Evolutionary conservation across 2,329 filamentous ascomycete species (phyloP).

Genomic region (Neofusicoccum laricinum): DNA sequence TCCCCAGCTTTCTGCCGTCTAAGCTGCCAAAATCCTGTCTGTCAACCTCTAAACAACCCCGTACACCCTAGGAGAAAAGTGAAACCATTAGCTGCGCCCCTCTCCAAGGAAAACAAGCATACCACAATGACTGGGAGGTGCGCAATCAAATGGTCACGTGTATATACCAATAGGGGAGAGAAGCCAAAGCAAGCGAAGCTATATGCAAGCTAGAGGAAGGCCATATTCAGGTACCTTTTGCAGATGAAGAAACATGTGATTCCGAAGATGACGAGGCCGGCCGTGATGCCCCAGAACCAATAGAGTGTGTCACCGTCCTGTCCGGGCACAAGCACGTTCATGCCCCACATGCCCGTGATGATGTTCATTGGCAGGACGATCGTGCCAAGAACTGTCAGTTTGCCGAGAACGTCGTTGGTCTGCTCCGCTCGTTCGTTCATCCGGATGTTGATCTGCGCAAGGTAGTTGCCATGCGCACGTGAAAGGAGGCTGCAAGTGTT

Average conservation of each 20-base stretch:
- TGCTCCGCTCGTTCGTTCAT: constrained; percentile 98
- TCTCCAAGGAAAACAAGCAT: not conserved
- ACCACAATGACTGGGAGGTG: not conserved
- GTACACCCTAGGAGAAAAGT: constrained; percentile 6
- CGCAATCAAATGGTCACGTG: not conserved
- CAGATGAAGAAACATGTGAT: constrained; percentile 76
- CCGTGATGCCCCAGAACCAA: constrained; percentile 61
- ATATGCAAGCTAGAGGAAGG: constrained; percentile 12
- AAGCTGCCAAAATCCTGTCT: not conserved
- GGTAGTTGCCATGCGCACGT: constrained; percentile 90
- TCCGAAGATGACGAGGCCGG: constrained; percentile 74
- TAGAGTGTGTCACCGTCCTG: constrained; percentile 71
- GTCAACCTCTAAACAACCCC: constrained; percentile 1
- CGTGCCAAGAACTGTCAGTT: constrained; percentile 91
- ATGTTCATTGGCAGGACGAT: constrained; percentile 99
- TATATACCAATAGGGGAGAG: not conserved
- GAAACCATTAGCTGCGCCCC: not conserved
- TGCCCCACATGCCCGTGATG: constrained; percentile 96
- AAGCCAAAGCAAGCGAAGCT: not conserved
- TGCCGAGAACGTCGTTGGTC: constrained; percentile 91
- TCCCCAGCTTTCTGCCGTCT: not conserved
- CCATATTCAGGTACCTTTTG: constrained; percentile 66
- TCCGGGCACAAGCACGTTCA: constrained; percentile 96
- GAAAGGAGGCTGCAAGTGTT: constrained; percentile 68
- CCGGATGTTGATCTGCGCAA: constrained; percentile 98